Conservation (phyloP, 441 rosid genomes). For the Aleurites moluccanus region DNA sequence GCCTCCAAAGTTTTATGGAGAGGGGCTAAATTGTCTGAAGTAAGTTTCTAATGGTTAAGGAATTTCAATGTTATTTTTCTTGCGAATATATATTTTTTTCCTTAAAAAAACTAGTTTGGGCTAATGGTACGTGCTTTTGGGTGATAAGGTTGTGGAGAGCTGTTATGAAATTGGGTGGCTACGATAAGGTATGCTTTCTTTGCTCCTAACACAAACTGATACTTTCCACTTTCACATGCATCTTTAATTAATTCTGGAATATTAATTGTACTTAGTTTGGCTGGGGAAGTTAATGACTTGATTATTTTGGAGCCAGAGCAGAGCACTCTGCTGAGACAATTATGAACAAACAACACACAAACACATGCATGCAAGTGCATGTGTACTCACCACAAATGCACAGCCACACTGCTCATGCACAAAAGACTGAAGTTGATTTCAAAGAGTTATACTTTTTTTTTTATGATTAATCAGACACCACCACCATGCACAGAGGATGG, state of each 20-base stretch:
- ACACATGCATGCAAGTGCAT: not conserved
- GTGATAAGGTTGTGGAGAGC: constrained; percentile 81
- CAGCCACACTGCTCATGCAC: not conserved
- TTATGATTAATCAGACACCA: not conserved
- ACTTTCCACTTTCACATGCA: not conserved
- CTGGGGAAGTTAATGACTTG: constrained; percentile 3
- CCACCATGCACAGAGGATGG: not conserved
- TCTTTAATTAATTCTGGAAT: not conserved
- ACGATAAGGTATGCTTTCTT: constrained; percentile 59
- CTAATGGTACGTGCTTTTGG: constrained; percentile 25
- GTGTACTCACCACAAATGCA: not conserved
- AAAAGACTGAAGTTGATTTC: not conserved
- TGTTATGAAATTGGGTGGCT: constrained; percentile 79
- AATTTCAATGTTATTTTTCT: constrained; percentile 16
- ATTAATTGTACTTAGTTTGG: not conserved
- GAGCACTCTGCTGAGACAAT: not conserved
- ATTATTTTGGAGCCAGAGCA: not conserved
- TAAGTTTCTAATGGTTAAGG: constrained; percentile 35
- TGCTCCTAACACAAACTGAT: not conserved
- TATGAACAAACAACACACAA: no score
- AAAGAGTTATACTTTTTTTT: not conserved
- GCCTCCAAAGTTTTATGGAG: constrained; percentile 90
- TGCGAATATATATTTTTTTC: not conserved
- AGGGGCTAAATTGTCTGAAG: constrained; percentile 83
- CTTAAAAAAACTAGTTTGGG: constrained; percentile 14